Conservation (phyloP, 257 asterid species). For the Solanum microdontum region DNA sequence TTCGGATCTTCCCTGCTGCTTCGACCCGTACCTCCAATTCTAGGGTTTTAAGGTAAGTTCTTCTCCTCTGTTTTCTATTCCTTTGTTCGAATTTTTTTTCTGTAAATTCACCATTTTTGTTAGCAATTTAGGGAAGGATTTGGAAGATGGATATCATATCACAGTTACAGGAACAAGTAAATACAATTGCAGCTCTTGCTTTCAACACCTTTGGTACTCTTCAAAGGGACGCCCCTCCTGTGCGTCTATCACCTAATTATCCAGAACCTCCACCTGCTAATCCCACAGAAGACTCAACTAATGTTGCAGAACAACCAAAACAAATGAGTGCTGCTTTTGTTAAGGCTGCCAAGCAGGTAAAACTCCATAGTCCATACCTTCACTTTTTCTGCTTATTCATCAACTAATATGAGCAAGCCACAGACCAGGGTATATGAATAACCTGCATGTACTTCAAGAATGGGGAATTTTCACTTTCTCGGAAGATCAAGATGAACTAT, state of each 20-base stretch:
- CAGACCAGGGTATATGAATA: not conserved
- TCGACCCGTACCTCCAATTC: not conserved
- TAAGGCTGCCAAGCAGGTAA: conserved; percentile 82
- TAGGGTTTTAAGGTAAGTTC: not conserved
- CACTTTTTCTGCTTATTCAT: not conserved
- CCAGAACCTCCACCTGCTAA: conserved; percentile 65
- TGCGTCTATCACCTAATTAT: conserved; percentile 71
- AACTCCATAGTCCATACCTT: not conserved
- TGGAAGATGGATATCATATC: conserved; percentile 68
- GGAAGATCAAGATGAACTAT: not conserved
- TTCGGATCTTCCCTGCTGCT: not conserved
- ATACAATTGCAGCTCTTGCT: conserved; percentile 57
- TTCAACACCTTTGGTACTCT: conserved; percentile 83
- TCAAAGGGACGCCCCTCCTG: conserved; percentile 63
- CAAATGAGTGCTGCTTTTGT: conserved; percentile 66
- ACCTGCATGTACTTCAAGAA: not conserved
- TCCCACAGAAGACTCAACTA: conserved; percentile 42
- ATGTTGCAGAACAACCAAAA: conserved; percentile 67
- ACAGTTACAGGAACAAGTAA: conserved; percentile 77
- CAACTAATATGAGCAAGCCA: not conserved
- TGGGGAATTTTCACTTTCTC: not conserved
- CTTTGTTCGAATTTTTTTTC: not conserved
- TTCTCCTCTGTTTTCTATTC: not conserved
- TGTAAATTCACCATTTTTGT: not conserved
- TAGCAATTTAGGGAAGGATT: not conserved